A percentile compares a stretch with the other conserved stretches of the same genome.
Conservation (phyloP, 2,329 filamentous ascomycete species). For the Colletotrichum orchidophilum region DNA sequence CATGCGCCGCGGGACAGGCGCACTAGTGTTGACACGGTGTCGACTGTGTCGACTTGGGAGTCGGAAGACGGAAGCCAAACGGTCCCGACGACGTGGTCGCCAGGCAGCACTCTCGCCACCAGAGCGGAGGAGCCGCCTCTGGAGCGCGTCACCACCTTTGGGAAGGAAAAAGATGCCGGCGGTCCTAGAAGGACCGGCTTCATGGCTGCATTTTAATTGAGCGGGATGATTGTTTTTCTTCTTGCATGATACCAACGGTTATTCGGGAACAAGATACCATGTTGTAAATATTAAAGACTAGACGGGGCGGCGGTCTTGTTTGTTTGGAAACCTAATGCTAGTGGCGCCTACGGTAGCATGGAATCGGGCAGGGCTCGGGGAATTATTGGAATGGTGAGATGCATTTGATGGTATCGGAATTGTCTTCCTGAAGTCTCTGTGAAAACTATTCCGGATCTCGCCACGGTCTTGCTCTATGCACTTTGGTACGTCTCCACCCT, state of each 20-base stretch:
- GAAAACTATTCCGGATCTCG: neutral
- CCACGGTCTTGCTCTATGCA: too few species aligned
- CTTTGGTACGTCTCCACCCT: too few species aligned
- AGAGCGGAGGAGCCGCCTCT: constrained; percentile 48
- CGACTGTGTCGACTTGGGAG: constrained; percentile 61
- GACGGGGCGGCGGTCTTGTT: constrained; percentile 10
- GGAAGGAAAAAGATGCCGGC: constrained; percentile 15
- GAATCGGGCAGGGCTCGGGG: neutral
- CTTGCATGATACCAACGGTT: constrained; percentile 31
- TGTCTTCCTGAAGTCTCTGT: neutral
- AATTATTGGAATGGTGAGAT: neutral
- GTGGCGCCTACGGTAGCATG: neutral
- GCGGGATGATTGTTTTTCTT: neutral
- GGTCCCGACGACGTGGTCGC: constrained; percentile 59
- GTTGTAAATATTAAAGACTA: constrained; percentile 12
- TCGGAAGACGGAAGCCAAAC: constrained; percentile 56
- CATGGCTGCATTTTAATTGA: constrained; percentile 29
- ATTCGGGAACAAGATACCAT: constrained; percentile 27
- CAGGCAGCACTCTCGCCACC: constrained; percentile 53
- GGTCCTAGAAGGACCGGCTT: constrained; percentile 23
- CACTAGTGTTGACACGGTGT: constrained; percentile 56
- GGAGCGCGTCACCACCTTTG: constrained; percentile 33
- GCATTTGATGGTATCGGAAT: neutral
- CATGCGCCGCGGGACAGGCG: constrained; percentile 45
- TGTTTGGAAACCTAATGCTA: constrained; percentile 7